Evolutionary conservation across 2,329 filamentous ascomycete species (phyloP).

Genomic region (Verruconis gallopava): DNA sequence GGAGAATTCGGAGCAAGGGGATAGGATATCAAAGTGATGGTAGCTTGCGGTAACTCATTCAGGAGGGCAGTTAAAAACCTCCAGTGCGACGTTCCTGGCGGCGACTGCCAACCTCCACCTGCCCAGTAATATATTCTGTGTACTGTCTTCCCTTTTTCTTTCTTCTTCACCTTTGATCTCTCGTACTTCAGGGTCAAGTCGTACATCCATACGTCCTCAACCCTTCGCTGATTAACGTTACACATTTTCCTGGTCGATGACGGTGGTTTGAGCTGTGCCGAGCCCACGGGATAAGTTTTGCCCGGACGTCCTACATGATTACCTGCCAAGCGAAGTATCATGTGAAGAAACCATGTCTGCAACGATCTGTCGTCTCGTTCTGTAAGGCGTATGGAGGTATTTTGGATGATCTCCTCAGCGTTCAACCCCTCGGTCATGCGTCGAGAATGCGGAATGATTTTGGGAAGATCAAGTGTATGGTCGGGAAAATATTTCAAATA

Average conservation of each 20-base stretch:
- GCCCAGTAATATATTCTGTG: conserved; percentile 39
- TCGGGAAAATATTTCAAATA: too few relatives aligned
- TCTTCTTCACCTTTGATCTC: conserved; percentile 8
- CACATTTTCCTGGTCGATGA: conserved; percentile 22
- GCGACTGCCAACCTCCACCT: conserved; percentile 43
- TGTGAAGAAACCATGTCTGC: conserved; percentile 25
- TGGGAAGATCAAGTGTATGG: too few relatives aligned
- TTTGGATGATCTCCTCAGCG: background rate
- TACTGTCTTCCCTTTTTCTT: conserved; percentile 20
- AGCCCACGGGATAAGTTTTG: conserved; percentile 24
- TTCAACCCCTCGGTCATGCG: too few relatives aligned
- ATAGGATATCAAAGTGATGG: conserved; percentile 33
- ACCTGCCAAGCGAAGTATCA: conserved; percentile 25
- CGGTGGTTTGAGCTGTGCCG: conserved; percentile 25
- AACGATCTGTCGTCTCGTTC: conserved; percentile 25
- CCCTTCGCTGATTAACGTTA: conserved; percentile 26
- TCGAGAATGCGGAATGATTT: too few relatives aligned
- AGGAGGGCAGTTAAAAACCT: conserved; percentile 35
- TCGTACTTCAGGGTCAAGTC: conserved; percentile 23
- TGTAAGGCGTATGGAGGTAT: conserved; percentile 19
- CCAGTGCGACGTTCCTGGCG: conserved; percentile 41
- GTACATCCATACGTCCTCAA: conserved; percentile 34
- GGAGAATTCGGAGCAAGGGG: conserved; percentile 43
- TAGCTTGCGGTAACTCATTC: conserved; percentile 23
- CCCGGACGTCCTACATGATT: conserved; percentile 22